These are phyloP conservation scores for Populus pruinosa DNA, from an alignment of 345 rosid species.

Conservation along the genomic window DNA sequence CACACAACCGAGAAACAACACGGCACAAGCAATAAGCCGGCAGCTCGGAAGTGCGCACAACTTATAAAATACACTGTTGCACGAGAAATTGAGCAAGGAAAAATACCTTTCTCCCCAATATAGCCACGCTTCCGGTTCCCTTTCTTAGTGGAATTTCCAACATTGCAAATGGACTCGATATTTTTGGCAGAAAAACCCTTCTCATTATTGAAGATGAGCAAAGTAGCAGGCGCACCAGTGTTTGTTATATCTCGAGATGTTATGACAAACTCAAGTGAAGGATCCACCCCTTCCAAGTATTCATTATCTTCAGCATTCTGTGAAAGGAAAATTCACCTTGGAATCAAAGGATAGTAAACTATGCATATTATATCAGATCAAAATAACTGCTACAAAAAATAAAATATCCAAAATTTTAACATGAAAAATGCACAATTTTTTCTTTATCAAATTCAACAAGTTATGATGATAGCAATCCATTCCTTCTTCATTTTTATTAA, in stretches of 20 bases:
- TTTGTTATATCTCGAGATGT: slow-evolving; percentile 67
- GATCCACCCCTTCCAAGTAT: slow-evolving; percentile 54
- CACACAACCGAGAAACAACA: neutral
- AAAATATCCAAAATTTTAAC: neutral
- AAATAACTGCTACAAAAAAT: too few species aligned
- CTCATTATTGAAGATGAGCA: too few species aligned
- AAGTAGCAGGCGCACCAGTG: slow-evolving; percentile 42
- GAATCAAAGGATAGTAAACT: neutral
- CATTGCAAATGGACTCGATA: too few species aligned
- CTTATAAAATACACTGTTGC: neutral
- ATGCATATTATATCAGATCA: neutral
- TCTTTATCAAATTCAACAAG: neutral
- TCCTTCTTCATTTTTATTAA: neutral
- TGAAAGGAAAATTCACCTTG: neutral
- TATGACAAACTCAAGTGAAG: slow-evolving; percentile 67
- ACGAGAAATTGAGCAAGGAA: neutral
- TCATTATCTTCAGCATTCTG: slow-evolving; percentile 83
- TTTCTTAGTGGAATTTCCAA: too few species aligned
- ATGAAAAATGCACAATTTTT: neutral
- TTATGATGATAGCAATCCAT: neutral
- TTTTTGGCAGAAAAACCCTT: too few species aligned
- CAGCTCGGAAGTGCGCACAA: neutral
- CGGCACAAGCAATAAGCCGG: neutral
- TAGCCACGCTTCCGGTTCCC: slow-evolving; percentile 49
- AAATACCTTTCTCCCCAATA: slow-evolving; percentile 75